A percentile compares a stretch with the other conserved stretches of the same genome.
phyloP scores from a whole-genome alignment of 805 yeast species.

The Spencermartinsiella europaea region DNA sequence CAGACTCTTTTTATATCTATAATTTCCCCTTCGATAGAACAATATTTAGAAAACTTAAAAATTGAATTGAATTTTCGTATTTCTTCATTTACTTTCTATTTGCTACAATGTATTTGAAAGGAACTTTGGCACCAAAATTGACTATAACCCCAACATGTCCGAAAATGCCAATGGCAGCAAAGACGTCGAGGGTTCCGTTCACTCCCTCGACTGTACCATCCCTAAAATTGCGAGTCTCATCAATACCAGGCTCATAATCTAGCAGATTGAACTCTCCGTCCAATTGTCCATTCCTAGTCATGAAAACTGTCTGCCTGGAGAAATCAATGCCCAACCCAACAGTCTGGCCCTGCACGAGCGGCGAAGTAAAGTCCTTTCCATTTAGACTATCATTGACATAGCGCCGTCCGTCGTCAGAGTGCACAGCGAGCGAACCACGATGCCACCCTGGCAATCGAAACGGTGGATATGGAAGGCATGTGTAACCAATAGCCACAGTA shows the following conservation, averaged over 20 bases:
- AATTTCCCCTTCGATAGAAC: no score
- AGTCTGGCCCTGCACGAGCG: constrained; percentile 21
- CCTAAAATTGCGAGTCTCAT: constrained; percentile 12
- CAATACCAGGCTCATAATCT: constrained; percentile 14
- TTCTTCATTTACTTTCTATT: background rate
- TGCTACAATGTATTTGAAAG: background rate
- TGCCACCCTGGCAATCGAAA: constrained; percentile 30
- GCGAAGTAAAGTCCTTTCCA: constrained; percentile 21
- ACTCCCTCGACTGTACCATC: constrained; percentile 20
- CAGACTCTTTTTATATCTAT: no score
- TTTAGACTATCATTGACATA: constrained; percentile 23
- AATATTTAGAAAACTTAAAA: no score
- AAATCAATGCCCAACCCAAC: constrained; percentile 26
- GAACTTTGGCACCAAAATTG: constrained; percentile 19
- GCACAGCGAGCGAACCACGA: constrained; percentile 27
- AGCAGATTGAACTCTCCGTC: constrained; percentile 24
- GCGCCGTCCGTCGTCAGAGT: constrained; percentile 26
- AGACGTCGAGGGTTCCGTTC: constrained; percentile 21
- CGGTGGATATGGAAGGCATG: constrained; percentile 26
- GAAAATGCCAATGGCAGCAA: constrained; percentile 25
- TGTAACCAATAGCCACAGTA: constrained; percentile 24
- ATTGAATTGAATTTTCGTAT: no score
- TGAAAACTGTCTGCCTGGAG: constrained; percentile 15
- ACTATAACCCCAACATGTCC: constrained; percentile 25
- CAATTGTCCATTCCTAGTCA: constrained; percentile 20